A percentile compares a stretch with the other conserved stretches of the same genome.
Conservation (phyloP, 345 rosid species). For the Tarenaya hassleriana region DNA sequence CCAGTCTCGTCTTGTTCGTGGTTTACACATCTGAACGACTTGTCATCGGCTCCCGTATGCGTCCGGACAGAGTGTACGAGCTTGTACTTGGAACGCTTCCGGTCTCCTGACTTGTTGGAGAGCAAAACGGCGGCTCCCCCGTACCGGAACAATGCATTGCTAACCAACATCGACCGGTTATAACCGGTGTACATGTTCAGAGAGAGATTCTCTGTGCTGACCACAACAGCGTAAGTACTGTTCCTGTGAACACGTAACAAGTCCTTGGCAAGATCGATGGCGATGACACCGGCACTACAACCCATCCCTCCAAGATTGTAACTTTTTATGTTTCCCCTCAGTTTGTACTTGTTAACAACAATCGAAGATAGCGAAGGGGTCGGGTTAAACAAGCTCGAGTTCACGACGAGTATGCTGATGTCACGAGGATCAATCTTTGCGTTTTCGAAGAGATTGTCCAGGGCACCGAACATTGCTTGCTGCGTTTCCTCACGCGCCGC, state of each 20-base stretch:
- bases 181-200: slow-evolving; percentile 79
- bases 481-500: slow-evolving; percentile 80
- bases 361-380: slow-evolving; percentile 27
- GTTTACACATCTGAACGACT: slow-evolving; percentile 67
- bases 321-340: slow-evolving; percentile 20
- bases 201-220: slow-evolving; percentile 74
- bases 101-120: slow-evolving; percentile 52
- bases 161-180: slow-evolving; percentile 67
- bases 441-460: slow-evolving; percentile 58
- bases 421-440: slow-evolving; percentile 62
- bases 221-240: slow-evolving; percentile 61
- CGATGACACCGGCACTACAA: slow-evolving; percentile 26
- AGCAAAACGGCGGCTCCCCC: slow-evolving; percentile 74
- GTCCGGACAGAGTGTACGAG: slow-evolving; percentile 77
- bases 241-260: slow-evolving; percentile 50
- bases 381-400: slow-evolving; percentile 24
- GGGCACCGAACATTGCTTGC: slow-evolving; percentile 79
- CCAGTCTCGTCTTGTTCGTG: slow-evolving; percentile 78
- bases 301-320: slow-evolving; percentile 30
- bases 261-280: slow-evolving; percentile 26
- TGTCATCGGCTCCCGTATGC: slow-evolving; percentile 76
- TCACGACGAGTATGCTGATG: slow-evolving; percentile 45
- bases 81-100: slow-evolving; percentile 60
- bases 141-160: slow-evolving; percentile 72
- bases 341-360: slow-evolving; percentile 30